Evolutionary conservation across 768 basidiomycete genomes (phyloP).

Genomic region (Suillus lakei): DNA sequence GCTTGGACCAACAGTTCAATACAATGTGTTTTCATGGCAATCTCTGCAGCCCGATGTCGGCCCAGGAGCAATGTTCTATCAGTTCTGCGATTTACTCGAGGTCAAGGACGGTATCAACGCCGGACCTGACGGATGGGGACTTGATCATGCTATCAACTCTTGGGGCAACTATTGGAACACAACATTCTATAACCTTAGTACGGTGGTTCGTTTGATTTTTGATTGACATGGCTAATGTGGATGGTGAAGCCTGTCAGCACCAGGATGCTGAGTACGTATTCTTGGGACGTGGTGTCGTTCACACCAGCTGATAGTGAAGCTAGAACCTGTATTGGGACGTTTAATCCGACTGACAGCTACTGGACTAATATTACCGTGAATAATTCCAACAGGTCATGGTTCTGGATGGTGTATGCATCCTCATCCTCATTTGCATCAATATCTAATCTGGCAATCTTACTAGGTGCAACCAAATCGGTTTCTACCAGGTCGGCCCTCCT

Average conservation of each 20-base stretch:
- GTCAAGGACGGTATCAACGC: constrained; percentile 46
- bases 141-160: constrained; percentile 60
- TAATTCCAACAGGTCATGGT: constrained; percentile 65
- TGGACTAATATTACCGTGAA: constrained; percentile 62
- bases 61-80: constrained; percentile 39
- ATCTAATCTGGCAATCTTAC: constrained; percentile 5
- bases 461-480: constrained; percentile 76
- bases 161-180: constrained; percentile 65
- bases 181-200: constrained; percentile 50
- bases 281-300: neutral
- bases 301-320: constrained; percentile 41
- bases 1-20: constrained; percentile 31
- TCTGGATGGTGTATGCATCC: no score
- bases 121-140: constrained; percentile 57
- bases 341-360: constrained; percentile 40
- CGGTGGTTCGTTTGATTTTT: constrained; percentile 31
- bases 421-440: constrained; percentile 16
- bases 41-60: constrained; percentile 58
- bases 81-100: constrained; percentile 46
- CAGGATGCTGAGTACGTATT: constrained; percentile 50
- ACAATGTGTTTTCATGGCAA: constrained; percentile 69
- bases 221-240: neutral
- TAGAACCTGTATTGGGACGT: constrained; percentile 45
- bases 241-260: constrained; percentile 54
- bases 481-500: constrained; percentile 43